These are phyloP conservation scores for Verticillium dahliae DNA, from an alignment of 2,329 filamentous ascomycete genomes.

Conservation along the genomic window DNA sequence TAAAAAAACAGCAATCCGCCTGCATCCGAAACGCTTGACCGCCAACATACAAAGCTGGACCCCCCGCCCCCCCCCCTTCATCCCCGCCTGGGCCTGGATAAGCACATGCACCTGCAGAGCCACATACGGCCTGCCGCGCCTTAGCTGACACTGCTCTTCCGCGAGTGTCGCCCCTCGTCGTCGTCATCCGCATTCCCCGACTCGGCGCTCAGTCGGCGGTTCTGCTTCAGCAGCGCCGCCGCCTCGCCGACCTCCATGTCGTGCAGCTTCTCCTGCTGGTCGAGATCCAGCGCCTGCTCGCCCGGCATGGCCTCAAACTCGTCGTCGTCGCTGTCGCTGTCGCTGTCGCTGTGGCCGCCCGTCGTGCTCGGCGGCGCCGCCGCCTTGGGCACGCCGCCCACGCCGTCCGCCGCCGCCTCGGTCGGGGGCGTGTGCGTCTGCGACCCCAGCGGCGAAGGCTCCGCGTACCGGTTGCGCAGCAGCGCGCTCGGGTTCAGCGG, in stretches of 20 bases:
- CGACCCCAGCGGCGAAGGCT: conserved; percentile 1
- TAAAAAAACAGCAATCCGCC: too few species aligned
- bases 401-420: background rate
- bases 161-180: conserved; percentile 18
- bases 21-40: too few species aligned
- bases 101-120: too few species aligned
- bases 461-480: conserved; percentile 10
- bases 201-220: conserved; percentile 20
- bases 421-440: conserved; percentile 1
- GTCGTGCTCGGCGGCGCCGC: conserved; percentile 2
- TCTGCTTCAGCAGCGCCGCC: conserved; percentile 35
- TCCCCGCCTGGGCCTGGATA: too few species aligned
- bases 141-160: conserved; percentile 8
- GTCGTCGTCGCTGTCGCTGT: conserved; percentile 13
- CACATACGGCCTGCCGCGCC: too few species aligned
- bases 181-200: conserved; percentile 28
- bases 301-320: conserved; percentile 34
- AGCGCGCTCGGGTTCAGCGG: conserved; percentile 32
- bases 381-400: background rate
- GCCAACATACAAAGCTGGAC: too few species aligned
- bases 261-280: conserved; percentile 48
- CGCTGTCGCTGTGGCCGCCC: background rate
- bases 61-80: too few species aligned
- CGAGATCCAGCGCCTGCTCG: conserved; percentile 33
- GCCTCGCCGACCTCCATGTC: conserved; percentile 56